Evolutionary conservation across 768 basidiomycete genomes (phyloP).

Genomic region (Mycena chlorophos): DNA sequence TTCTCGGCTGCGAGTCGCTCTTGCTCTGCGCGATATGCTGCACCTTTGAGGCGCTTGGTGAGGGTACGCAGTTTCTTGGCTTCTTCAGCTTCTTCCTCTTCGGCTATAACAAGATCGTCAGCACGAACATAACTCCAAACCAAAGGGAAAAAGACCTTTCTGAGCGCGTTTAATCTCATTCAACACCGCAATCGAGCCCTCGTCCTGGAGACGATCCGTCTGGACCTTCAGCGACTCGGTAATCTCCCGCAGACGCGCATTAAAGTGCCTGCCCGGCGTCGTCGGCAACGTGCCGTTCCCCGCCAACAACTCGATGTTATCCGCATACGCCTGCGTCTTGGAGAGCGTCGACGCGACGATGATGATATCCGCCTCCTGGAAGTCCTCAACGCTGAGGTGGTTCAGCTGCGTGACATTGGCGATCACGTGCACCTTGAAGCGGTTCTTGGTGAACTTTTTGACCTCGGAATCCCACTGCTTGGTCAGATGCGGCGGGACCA

Average conservation of each 20-base stretch:
- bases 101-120: slow-evolving; percentile 21
- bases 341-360: slow-evolving; percentile 87
- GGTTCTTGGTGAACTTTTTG: slow-evolving; percentile 70
- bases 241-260: slow-evolving; percentile 70
- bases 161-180: slow-evolving; percentile 64
- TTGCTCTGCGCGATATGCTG: slow-evolving; percentile 64
- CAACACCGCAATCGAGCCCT: slow-evolving; percentile 64
- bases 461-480: slow-evolving; percentile 90
- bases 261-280: slow-evolving; percentile 88
- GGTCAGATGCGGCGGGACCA: slow-evolving; percentile 89
- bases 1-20: slow-evolving; percentile 38
- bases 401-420: slow-evolving; percentile 73
- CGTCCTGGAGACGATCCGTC: slow-evolving; percentile 62
- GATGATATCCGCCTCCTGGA: slow-evolving; percentile 82
- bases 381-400: slow-evolving; percentile 64
- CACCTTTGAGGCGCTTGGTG: slow-evolving; percentile 75
- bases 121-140: background rate
- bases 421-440: slow-evolving; percentile 65
- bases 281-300: slow-evolving; percentile 67
- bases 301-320: slow-evolving; percentile 71
- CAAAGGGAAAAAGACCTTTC: slow-evolving; percentile 45
- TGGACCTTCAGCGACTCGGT: slow-evolving; percentile 61
- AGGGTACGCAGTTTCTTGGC: slow-evolving; percentile 43
- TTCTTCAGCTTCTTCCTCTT: slow-evolving; percentile 55
- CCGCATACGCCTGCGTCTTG: slow-evolving; percentile 71